phyloP scores from a whole-genome alignment of 768 basidiomycete genomes.

The Termitomyces sp. region DNA sequence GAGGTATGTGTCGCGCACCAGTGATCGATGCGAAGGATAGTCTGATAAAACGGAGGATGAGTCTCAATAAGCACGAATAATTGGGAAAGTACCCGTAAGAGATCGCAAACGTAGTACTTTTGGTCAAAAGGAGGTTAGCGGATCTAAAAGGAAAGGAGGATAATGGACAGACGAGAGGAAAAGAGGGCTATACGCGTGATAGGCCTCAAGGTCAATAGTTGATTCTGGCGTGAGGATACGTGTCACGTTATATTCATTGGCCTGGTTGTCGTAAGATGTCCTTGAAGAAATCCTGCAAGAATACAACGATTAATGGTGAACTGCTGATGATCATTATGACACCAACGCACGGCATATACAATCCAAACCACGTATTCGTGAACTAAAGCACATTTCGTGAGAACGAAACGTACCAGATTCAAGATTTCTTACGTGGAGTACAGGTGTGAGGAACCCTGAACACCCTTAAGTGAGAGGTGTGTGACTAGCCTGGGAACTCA shows the following conservation, averaged over 20 bases:
- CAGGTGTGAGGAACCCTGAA: slow-evolving; percentile 51
- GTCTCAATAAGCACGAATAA: not conserved
- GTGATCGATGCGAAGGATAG: slow-evolving; percentile 82
- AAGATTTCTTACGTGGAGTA: slow-evolving; percentile 41
- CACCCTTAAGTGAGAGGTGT: not conserved
- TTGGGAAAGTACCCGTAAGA: slow-evolving; percentile 50
- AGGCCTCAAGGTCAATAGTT: slow-evolving; percentile 50
- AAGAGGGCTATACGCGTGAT: slow-evolving; percentile 55
- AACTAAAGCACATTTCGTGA: slow-evolving; percentile 28
- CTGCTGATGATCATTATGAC: not conserved
- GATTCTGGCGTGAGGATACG: slow-evolving; percentile 47
- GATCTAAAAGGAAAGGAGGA: not conserved
- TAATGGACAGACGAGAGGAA: slow-evolving; percentile 39
- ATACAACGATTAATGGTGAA: not conserved
- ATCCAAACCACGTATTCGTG: slow-evolving; percentile 56
- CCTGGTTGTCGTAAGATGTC: slow-evolving; percentile 59
- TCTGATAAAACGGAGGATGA: not conserved
- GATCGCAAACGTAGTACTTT: slow-evolving; percentile 64
- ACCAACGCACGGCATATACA: slow-evolving; percentile 47
- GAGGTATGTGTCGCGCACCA: not conserved
- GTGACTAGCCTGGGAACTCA: slow-evolving; percentile 14
- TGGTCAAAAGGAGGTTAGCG: not conserved
- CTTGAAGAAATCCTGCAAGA: slow-evolving; percentile 49
- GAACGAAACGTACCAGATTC: not conserved
- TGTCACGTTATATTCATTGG: slow-evolving; percentile 50